These are phyloP conservation scores for Salvia miltiorrhiza DNA, from an alignment of 257 asterid species.

Conservation along the genomic window DNA sequence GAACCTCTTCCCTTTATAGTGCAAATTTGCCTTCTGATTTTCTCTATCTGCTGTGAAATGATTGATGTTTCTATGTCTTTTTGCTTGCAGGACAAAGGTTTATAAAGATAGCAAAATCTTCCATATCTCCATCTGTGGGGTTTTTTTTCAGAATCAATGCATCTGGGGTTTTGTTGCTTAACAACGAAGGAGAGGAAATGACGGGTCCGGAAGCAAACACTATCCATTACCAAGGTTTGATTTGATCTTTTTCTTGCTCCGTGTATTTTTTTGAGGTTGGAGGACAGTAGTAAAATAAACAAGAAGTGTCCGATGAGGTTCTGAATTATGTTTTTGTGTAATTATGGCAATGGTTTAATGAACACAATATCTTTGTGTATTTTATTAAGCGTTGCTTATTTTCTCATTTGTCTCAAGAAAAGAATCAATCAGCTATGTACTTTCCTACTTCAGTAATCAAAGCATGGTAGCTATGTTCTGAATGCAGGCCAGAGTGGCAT, in stretches of 20 bases:
- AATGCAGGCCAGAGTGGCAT: constrained; percentile 54
- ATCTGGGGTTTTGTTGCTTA: constrained; percentile 63
- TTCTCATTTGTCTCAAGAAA: background rate
- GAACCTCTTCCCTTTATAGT: background rate
- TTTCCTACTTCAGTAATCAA: constrained; percentile 6
- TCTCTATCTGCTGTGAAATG: background rate
- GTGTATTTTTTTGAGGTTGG: constrained; percentile 9
- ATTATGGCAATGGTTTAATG: background rate
- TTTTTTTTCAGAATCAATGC: constrained; percentile 55
- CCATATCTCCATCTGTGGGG: constrained; percentile 67
- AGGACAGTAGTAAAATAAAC: background rate
- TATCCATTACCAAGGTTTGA: constrained; percentile 59
- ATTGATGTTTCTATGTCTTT: constrained; percentile 5
- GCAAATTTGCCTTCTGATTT: background rate
- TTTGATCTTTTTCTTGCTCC: constrained; percentile 9
- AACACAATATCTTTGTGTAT: background rate
- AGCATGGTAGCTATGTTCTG: constrained; percentile 11
- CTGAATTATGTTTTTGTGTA: constrained; percentile 5
- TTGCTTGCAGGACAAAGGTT: constrained; percentile 63
- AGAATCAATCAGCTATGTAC: background rate
- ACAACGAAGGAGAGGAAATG: constrained; percentile 65
- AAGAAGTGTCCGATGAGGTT: background rate
- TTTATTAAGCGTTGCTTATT: background rate
- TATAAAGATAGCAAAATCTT: constrained; percentile 79
- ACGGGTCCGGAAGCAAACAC: constrained; percentile 62